A percentile compares a stretch with the other conserved stretches of the same genome.
These are phyloP conservation scores for Oryza rufipogon DNA, from an alignment of 176 grass and related monocot species.

Conservation along the genomic window DNA sequence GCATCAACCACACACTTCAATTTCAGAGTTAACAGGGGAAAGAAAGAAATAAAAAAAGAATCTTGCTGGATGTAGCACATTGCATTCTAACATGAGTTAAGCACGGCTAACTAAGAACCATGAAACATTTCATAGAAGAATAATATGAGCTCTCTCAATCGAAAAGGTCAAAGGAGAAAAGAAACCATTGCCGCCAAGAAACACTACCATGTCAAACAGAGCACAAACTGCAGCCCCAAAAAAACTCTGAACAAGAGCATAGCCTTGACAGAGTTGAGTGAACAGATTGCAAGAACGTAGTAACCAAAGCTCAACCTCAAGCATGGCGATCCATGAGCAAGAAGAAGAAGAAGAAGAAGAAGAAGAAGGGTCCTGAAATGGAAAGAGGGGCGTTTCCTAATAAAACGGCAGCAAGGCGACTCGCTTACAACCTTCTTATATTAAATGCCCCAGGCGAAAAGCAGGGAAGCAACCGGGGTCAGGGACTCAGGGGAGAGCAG, in stretches of 20 bases:
- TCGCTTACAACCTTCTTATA: neutral
- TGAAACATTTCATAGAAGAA: neutral
- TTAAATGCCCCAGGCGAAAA: conserved; percentile 11
- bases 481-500: conserved; percentile 26
- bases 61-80: neutral
- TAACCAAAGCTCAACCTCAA: no score
- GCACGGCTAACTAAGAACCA: neutral
- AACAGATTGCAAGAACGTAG: neutral
- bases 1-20: neutral
- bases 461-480: conserved; percentile 46
- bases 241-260: neutral
- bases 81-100: neutral
- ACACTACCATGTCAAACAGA: no score
- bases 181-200: no score
- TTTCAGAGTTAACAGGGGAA: neutral
- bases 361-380: conserved; percentile 45
- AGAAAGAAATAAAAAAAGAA: neutral
- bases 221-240: no score
- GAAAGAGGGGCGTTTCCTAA: conserved; percentile 80
- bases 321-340: neutral
- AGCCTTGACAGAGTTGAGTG: no score
- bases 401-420: conserved; percentile 67
- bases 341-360: neutral
- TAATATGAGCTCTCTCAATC: no score
- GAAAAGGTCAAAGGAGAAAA: no score